Evolutionary conservation across 352 stramenopile species (phyloP), one percentile per base, ranked within the genome.

Genomic region (Phytophthora fragariae): DNA sequence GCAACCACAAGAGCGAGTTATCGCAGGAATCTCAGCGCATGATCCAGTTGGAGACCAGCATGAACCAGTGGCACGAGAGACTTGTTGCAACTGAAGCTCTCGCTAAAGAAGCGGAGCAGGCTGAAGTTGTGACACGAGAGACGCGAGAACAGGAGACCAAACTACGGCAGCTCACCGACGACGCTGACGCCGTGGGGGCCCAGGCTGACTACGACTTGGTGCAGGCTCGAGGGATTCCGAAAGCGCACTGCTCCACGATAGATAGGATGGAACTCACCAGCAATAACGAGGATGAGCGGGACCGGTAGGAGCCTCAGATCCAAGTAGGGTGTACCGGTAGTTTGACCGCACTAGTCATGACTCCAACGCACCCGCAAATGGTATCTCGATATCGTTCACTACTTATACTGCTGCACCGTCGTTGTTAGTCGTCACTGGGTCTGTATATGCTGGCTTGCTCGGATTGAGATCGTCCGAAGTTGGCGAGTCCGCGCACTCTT

Each of bases 131-230:
- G 9, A 79, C 79, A 1, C 69, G 80, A 41, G 75, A 85, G 29
- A 83, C 75, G 21, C 77, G 83, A 14, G 54, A 57, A 9, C 80
- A 83, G 37, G 82, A 86, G 39, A 66, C 65, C n/a, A 72, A 75
- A 14, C 57, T 85, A 19, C 80, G 84, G 4, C 76, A 85, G 58
- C 73, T 82, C 24, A 77, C 80, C 0, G 82, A 90, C 61, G 77
- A 81, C 19, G 84, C 80, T 1, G 84, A 88, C 21, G 81, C 74
- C 0, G 80, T 88, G 7, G 81, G 89, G 61, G 64, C 41, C 3
- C 73, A 79, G 53, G 19, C 52, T 8, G 73, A 86, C 24, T 29
- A 41, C 2, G 74, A 87, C 41, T 70, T 89, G 19, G 57, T 57
- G 12, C 52, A 81, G 4, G 65, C 75, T 21, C 57, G 47, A 44